A percentile compares a stretch with the other conserved stretches of the same genome.
These are phyloP conservation scores for Pseudocercospora macadamiae DNA, from an alignment of 2,329 filamentous ascomycete genomes.

Conservation along the genomic window DNA sequence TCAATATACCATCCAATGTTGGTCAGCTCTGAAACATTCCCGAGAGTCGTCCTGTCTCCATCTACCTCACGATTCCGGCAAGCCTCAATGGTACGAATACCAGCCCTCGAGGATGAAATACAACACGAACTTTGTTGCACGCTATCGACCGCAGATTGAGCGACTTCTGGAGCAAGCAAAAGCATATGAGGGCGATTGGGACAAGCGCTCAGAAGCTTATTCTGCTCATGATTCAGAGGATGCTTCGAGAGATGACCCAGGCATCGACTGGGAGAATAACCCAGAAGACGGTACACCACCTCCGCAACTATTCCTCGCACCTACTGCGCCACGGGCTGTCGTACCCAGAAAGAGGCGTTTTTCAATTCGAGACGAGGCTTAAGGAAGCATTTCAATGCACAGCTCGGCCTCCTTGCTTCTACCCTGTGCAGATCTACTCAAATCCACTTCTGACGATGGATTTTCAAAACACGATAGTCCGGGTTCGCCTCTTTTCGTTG, in stretches of 20 bases:
- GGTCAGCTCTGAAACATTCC: neutral
- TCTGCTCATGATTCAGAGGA: too few relatives aligned
- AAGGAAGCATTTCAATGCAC: neutral
- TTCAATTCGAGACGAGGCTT: neutral
- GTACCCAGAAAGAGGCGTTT: neutral
- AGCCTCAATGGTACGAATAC: neutral
- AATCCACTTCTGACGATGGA: neutral
- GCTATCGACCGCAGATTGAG: neutral
- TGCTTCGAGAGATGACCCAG: too few relatives aligned
- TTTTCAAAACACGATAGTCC: too few relatives aligned
- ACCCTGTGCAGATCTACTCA: too few relatives aligned
- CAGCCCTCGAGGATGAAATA: neutral
- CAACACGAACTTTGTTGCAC: neutral
- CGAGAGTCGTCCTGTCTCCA: neutral
- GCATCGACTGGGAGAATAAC: neutral
- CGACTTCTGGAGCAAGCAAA: neutral
- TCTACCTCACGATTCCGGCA: neutral
- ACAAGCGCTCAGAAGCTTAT: too few relatives aligned
- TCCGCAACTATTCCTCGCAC: too few relatives aligned
- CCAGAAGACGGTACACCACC: neutral
- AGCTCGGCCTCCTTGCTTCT: neutral
- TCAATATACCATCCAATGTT: neutral
- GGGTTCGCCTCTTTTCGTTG: too few relatives aligned
- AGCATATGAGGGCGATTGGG: neutral
- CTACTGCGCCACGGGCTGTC: neutral